A percentile compares a stretch with the other conserved stretches of the same genome.
Conservation (phyloP, 1,284 basidiomycete genomes). For the Pterula multifida region DNA sequence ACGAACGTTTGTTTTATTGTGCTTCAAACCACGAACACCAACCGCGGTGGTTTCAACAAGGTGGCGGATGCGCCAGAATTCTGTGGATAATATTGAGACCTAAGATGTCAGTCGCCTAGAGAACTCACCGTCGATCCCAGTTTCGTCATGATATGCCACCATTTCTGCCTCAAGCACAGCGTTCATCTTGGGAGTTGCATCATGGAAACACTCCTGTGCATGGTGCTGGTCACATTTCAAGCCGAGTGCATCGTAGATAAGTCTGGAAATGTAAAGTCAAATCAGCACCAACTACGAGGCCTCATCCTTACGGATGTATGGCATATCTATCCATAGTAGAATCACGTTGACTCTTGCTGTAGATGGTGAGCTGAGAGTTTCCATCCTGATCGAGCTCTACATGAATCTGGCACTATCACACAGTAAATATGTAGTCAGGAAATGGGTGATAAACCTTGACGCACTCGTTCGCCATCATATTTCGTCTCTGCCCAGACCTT, state of each 20-base stretch:
- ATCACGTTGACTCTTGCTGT: conserved; percentile 75
- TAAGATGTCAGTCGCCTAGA: background rate
- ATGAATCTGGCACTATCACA: conserved; percentile 52
- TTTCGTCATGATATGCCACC: conserved; percentile 61
- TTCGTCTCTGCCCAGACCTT: conserved; percentile 78
- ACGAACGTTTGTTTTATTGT: background rate
- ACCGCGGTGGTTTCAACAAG: conserved; percentile 44
- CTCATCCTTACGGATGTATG: conserved; percentile 40
- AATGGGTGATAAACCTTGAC: background rate
- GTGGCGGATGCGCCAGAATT: conserved; percentile 59
- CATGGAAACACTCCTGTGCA: conserved; percentile 4
- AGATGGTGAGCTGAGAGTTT: conserved; percentile 51
- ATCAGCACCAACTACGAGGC: background rate
- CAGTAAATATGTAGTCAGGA: background rate
- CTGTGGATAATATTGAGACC: conserved; percentile 21
- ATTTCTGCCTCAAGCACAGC: conserved; percentile 82
- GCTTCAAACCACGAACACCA: conserved; percentile 25
- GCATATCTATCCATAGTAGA: conserved; percentile 63
- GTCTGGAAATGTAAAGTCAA: conserved; percentile 21
- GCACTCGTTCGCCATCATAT: conserved; percentile 78
- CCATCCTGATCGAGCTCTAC: conserved; percentile 34
- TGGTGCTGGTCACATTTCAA: conserved; percentile 16
- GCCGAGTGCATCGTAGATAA: conserved; percentile 53
- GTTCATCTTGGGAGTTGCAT: conserved; percentile 23
- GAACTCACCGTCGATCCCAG: conserved; percentile 42